Evolutionary conservation across 2,329 filamentous ascomycete genomes (phyloP), one percentile per base, ranked within the genome.

Genomic region (Fusarium neocosmosporiellum): DNA sequence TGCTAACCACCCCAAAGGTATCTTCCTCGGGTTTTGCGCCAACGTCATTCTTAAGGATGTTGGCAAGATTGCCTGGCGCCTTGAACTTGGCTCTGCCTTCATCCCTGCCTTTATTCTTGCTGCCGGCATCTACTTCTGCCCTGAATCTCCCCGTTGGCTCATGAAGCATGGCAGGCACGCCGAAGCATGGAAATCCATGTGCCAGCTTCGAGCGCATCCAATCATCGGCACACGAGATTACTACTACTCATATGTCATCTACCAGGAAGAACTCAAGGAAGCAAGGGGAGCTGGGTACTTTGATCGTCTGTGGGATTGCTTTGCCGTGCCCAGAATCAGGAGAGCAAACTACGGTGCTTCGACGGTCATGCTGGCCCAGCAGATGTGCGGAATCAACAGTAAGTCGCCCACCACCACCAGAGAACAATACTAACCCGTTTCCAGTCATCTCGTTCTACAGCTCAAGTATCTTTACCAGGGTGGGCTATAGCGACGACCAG

Each of bases 301-400:
- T 53, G 58, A 73, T 27, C 80, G 80, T 59, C 37, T 82, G 65
- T 77, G 85, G 60, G 88, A 93, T 76, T 84, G 91, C 4, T 92
- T 93, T 78, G 89, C 89, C 24, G 86, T 93, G 43, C 90, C 92
- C 1, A 86, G 92, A 62, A 86, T 93, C n/a, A 86, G 91, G 39
- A 87, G 91, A 37, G 93, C 94, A 1, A 95, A 91, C 27, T 88
- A 92, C 53, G 94, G 93, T 33, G 92, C 93, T 2, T 92, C 91
- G 66, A 91, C 90, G 1, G 93, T 96, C 72, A 96, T 96, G 93
- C 88, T 92, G 77, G 90, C 89, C 0, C 91, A 93, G 80, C 90
- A 92, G 80, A 80, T 80, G 73, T 79, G 67, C 10, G 76, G 75
- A 14, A 78, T 78, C 63, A 76, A 76, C 63, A 78, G 76, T 75